Evolutionary conservation across 495 filamentous ascomycete genomes (phyloP).

Genomic region (Penicillium maclennaniae): DNA sequence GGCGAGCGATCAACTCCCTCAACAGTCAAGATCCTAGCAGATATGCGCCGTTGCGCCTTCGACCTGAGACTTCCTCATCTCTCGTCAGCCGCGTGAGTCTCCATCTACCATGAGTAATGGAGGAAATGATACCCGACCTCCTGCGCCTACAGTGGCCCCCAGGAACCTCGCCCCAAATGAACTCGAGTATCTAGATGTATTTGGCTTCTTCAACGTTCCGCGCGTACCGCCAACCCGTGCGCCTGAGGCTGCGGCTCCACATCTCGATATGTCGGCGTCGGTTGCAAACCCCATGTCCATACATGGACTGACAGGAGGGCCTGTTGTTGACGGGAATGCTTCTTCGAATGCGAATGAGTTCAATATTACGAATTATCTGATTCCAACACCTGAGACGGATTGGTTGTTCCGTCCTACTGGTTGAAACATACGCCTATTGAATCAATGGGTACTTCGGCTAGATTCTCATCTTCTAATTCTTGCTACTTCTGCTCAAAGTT

Average conservation of each 20-base stretch:
- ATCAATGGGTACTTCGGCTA: background rate
- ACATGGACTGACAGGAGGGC: constrained; percentile 32
- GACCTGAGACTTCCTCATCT: constrained; percentile 85
- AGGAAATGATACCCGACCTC: constrained; percentile 18
- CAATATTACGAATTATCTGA: constrained; percentile 47
- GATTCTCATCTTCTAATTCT: background rate
- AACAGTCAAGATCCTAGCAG: constrained; percentile 78
- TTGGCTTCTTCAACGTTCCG: constrained; percentile 90
- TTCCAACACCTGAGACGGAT: constrained; percentile 46
- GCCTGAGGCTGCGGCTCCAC: constrained; percentile 19
- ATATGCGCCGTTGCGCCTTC: constrained; percentile 81
- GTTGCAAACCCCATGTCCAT: constrained; percentile 42
- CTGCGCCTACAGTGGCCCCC: constrained; percentile 31
- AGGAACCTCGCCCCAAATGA: constrained; percentile 73
- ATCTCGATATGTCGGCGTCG: constrained; percentile 31
- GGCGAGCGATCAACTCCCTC: constrained; percentile 74
- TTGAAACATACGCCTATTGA: constrained; percentile 7
- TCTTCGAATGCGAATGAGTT: constrained; percentile 38
- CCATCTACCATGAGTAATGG: constrained; percentile 29
- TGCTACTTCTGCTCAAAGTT: background rate
- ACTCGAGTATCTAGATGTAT: constrained; percentile 86
- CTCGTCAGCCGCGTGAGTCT: constrained; percentile 65
- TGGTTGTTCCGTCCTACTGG: constrained; percentile 41
- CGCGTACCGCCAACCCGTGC: constrained; percentile 51
- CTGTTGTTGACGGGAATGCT: constrained; percentile 23